phyloP scores from a whole-genome alignment of 192 early-diverging fungal genomes.

The Chytriomyces confervae region DNA sequence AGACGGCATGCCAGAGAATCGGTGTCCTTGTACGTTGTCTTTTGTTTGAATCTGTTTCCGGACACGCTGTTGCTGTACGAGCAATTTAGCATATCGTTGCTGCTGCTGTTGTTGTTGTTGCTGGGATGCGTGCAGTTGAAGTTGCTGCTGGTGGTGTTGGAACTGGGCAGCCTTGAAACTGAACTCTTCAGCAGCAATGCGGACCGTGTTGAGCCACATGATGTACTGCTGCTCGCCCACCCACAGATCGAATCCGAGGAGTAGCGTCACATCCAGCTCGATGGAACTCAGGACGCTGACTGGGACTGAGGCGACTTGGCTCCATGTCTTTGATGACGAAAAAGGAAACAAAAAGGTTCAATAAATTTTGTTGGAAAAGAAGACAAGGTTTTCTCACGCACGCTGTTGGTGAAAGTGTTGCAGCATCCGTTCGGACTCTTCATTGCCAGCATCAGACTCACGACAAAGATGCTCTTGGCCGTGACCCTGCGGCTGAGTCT shows the following conservation, averaged over 20 bases:
- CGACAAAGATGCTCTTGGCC: constrained; percentile 20
- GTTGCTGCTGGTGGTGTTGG: neutral
- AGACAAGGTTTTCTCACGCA: neutral
- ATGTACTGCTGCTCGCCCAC: neutral
- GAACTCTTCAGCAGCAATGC: constrained; percentile 12
- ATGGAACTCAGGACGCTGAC: constrained; percentile 7
- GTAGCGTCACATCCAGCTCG: constrained; percentile 15
- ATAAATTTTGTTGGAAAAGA: neutral
- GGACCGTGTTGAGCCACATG: neutral
- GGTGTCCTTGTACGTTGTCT: too few species aligned
- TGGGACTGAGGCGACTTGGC: constrained; percentile 16
- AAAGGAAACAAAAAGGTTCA: neutral
- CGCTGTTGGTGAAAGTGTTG: constrained; percentile 33
- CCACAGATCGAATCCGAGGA: constrained; percentile 30
- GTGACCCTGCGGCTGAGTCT: neutral
- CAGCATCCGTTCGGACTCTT: constrained; percentile 34
- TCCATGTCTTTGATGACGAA: constrained; percentile 27
- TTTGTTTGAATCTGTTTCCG: neutral
- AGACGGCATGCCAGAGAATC: too few species aligned
- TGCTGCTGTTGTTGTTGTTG: too few species aligned
- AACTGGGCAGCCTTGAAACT: neutral
- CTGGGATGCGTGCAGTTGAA: too few species aligned
- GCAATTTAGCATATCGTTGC: neutral
- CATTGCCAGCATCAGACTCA: constrained; percentile 33
- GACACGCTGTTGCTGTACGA: neutral